Evolutionary conservation across 2,329 filamentous ascomycete genomes (phyloP).

Genomic region (Apiospora phragmitis): DNA sequence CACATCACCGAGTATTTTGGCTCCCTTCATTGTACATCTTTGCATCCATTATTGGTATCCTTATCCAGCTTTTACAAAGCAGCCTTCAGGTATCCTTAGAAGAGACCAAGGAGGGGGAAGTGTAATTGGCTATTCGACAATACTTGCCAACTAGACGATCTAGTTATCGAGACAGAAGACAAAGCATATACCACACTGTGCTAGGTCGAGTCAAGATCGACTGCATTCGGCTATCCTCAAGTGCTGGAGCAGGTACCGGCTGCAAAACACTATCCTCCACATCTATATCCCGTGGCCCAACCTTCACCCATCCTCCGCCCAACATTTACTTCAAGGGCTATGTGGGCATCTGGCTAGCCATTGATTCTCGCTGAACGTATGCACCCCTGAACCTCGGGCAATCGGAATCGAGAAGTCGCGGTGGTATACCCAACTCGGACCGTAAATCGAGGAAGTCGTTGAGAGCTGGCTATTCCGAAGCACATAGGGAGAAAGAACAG

Average conservation of each 20-base stretch:
- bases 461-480: neutral
- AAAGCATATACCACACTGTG: neutral
- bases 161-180: neutral
- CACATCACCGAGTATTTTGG: neutral
- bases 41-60: neutral
- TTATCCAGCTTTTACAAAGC: neutral
- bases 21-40: neutral
- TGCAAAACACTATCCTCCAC: neutral
- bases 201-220: neutral
- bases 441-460: neutral
- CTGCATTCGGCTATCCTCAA: neutral
- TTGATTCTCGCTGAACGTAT: neutral
- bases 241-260: neutral
- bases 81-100: neutral
- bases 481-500: neutral
- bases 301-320: neutral
- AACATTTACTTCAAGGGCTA: neutral
- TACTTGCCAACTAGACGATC: neutral
- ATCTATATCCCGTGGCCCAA: neutral
- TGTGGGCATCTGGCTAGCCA: neutral
- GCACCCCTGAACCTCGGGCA: too few relatives aligned
- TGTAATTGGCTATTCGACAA: neutral
- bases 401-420: neutral
- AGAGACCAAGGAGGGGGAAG: neutral
- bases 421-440: neutral